Evolutionary conservation across 2,329 filamentous ascomycete genomes (phyloP).

Genomic region (Colletotrichum sp.): DNA sequence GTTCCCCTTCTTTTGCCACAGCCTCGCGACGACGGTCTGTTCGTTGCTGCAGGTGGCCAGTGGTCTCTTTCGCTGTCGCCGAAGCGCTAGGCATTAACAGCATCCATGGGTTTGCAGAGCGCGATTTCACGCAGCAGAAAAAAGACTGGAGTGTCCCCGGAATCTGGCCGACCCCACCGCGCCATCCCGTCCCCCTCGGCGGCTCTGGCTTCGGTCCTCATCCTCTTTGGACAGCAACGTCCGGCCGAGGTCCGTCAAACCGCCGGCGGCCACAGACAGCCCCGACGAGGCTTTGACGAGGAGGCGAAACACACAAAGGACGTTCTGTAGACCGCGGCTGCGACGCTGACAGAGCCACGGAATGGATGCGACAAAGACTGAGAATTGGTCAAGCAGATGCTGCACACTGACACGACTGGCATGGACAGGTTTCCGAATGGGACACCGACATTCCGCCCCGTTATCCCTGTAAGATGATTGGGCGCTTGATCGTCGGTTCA

Average conservation of each 20-base stretch:
- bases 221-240: constrained; percentile 4
- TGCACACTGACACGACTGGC: not conserved
- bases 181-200: not conserved
- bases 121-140: not conserved
- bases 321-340: not conserved
- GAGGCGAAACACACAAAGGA: constrained; percentile 6
- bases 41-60: not conserved
- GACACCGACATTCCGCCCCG: constrained; percentile 11
- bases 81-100: constrained; percentile 3
- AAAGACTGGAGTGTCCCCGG: constrained; percentile 5
- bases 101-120: not conserved
- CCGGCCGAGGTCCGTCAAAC: constrained; percentile 14
- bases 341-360: not conserved
- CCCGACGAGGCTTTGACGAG: not conserved
- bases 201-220: not conserved
- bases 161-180: constrained; percentile 18
- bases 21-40: constrained; percentile 16
- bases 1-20: constrained; percentile 15
- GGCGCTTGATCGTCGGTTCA: not conserved
- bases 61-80: constrained; percentile 4
- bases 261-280: not conserved
- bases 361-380: not conserved
- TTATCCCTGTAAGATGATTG: constrained; percentile 22
- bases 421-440: not conserved
- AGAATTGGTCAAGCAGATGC: not conserved